A percentile compares a stretch with the other conserved stretches of the same genome.
These are phyloP conservation scores for Verticillium alfalfae DNA, from an alignment of 2,329 filamentous ascomycete genomes.

Conservation along the genomic window DNA sequence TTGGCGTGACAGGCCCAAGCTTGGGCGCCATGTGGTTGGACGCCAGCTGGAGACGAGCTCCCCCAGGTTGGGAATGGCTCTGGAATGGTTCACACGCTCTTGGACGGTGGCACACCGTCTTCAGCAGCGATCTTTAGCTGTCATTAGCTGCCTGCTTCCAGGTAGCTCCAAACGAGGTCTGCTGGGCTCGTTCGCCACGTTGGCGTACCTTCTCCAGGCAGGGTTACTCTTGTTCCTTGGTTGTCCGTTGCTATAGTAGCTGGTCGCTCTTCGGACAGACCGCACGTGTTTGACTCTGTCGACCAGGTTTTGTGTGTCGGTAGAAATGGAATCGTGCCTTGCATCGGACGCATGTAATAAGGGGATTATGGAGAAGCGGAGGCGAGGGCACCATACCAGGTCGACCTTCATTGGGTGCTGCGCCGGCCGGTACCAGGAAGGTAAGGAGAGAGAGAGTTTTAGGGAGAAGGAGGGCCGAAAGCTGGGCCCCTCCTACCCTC, in stretches of 20 bases:
- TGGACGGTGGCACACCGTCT: background rate
- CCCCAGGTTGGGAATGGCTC: background rate
- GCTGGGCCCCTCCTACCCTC: background rate
- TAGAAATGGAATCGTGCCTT: background rate
- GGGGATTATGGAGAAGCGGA: background rate
- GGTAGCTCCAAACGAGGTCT: background rate
- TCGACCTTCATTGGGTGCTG: too few species aligned
- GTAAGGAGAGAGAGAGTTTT: too few species aligned
- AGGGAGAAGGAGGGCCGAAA: background rate
- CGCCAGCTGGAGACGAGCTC: background rate
- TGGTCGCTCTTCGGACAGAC: background rate
- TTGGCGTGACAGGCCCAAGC: background rate
- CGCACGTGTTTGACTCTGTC: background rate
- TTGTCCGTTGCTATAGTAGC: background rate
- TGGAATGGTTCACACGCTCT: background rate
- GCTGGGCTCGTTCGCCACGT: background rate
- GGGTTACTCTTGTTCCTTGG: background rate
- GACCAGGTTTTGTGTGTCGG: background rate
- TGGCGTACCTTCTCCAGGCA: background rate
- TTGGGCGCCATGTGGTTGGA: background rate
- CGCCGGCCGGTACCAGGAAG: too few species aligned
- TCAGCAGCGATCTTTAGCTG: background rate
- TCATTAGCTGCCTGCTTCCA: background rate
- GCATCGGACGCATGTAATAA: background rate
- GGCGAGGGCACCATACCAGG: background rate